Base-by-base conservation (phyloP, 441 rosid genomes). In the Erodium chrysanthum region DNA sequence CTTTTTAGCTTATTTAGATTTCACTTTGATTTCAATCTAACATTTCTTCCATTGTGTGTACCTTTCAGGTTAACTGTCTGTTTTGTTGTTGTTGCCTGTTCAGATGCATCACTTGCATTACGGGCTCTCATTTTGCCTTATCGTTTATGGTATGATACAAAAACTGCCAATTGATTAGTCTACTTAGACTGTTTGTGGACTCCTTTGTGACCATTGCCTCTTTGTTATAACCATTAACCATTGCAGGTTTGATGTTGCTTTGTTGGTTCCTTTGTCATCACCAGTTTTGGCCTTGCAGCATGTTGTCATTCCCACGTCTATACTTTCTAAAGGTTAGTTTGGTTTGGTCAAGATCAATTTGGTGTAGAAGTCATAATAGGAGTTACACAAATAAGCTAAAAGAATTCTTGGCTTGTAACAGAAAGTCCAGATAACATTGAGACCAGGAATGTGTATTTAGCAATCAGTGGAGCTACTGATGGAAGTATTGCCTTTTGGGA, bases 401-500 rank as follows among this genome's bases (percentile, higher is more conserved):
- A 44, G n/a, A 35, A 35, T 5, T 35, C 40, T 35, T 35, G 33
- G 5, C 40, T 35, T n/a, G n/a, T n/a, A n/a, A n/a, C n/a, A n/a
- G n/a, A n/a, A n/a, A n/a, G n/a, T n/a, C n/a, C 89, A 87, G 96
- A 79, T 73, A 71, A 72, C 31, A 72, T 44, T 56, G 71, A 60
- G 58, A 70, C 68, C 44, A 79, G 89, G 68, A 82, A 76, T 71
- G 76, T 64, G n/a, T 94, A 85, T 81, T 70, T 88, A 5, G 88
- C 83, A 70, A 79, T 94, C 66, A 87, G 94, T 62, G 97, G 97
- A 71, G 96, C 96, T 68, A 89, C 99, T 40, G 96, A 94, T 85
- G 97, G 99, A 84, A 87, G 92, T 72, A 83, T 89, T 65, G 81
- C 92, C 76, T 79, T 91, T 73, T 94, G 99, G 98, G 89, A 94